Evolutionary conservation across 2,329 filamentous ascomycete species (phyloP).

Genomic region (Fusarium domesticum): DNA sequence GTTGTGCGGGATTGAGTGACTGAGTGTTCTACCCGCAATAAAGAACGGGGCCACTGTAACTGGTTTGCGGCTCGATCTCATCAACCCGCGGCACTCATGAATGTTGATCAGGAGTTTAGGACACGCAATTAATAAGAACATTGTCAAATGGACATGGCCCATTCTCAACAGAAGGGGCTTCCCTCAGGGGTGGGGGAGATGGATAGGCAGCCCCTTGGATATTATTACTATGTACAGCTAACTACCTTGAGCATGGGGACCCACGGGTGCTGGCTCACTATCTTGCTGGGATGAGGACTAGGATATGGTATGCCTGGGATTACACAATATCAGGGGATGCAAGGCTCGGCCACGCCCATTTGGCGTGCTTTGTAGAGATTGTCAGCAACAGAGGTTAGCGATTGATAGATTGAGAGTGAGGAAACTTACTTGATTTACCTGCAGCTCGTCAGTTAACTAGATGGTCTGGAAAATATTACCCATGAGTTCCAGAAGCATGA

Average conservation of each 20-base stretch:
- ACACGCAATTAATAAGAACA: slow-evolving; percentile 21
- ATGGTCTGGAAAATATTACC: too few relatives aligned
- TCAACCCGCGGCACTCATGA: background rate
- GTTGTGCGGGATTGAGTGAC: background rate
- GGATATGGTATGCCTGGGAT: too few relatives aligned
- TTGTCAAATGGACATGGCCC: slow-evolving; percentile 18
- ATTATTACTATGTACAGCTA: background rate
- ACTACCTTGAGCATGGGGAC: too few relatives aligned
- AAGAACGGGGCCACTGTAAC: background rate
- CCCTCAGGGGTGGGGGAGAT: background rate
- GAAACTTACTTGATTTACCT: too few relatives aligned
- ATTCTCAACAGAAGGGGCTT: slow-evolving; percentile 19
- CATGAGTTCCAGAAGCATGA: background rate
- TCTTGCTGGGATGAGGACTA: background rate
- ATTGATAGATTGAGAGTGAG: background rate
- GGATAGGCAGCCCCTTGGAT: background rate
- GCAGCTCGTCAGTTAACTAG: too few relatives aligned
- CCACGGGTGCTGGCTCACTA: background rate
- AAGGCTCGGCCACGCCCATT: background rate
- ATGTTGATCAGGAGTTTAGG: slow-evolving; percentile 25
- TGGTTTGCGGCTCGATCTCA: too few relatives aligned
- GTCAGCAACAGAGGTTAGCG: background rate
- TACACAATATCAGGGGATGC: background rate
- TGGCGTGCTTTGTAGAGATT: background rate
- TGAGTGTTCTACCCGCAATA: background rate